Evolutionary conservation across 2,329 filamentous ascomycete genomes (phyloP), one percentile per base, ranked within the genome.

Genomic region (Knufia petricola): DNA sequence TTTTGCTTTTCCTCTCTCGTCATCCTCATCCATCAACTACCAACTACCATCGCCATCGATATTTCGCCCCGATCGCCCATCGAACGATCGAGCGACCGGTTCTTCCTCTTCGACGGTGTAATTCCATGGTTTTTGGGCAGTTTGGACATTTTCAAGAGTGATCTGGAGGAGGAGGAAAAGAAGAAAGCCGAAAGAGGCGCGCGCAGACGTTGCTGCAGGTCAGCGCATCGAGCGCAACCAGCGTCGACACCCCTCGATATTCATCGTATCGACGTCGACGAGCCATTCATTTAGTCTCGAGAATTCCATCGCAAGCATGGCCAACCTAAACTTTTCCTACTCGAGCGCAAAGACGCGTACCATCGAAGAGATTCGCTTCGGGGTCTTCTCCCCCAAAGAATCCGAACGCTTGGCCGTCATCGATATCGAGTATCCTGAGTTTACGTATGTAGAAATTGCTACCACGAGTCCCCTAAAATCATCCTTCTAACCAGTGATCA

Each of bases 281-380:
- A 49, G 48, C 49, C 52, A 47, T 48, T 54, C 51, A 20, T 41
- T 48, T 42, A 48, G 46, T 26, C 39, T 42, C 37, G 38, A 47
- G 56, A 52, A 51, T 54, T 50, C 55, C 37, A 50, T 52, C 63
- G 66, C 66, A 70, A 86, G 63, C 64, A 95, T 98, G 92, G 79
- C 90, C 73, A 94, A 94, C 72, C 82, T 90, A 59, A 83, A 83
- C 66, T 95, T 95, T 65, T 77, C 84, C 64, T 87, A 88, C 71
- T 95, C 87, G 67, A 89, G 85, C 78, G 89, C 86, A 79, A 89
- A 89, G 69, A 78, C 96, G 78, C 90, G 92, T 76, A 94, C 85
- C 58, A 89, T 98, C 63, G 84, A 95, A 77, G 94, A 98, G 77
- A 95, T 98, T 62, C 94, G 98, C 76, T 98, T 98, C 66, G 92